A percentile compares a stretch with the other conserved stretches of the same genome.
phyloP scores from a whole-genome alignment of 2,329 filamentous ascomycete genomes.

The Graphiopsis chlorocephala region DNA sequence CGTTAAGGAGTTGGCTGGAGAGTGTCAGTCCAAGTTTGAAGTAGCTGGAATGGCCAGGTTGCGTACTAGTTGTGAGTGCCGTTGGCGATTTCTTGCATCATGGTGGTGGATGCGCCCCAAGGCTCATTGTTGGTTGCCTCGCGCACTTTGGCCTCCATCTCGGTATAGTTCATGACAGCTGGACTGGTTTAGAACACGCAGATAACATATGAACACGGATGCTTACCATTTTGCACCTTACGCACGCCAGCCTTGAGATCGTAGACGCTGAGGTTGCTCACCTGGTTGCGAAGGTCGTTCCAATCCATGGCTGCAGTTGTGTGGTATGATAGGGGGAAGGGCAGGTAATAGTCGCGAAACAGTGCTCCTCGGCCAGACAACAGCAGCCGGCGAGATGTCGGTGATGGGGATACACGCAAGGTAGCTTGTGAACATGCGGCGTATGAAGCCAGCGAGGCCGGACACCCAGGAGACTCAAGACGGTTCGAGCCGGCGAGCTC shows the following conservation, averaged over 20 bases:
- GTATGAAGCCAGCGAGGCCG: neutral
- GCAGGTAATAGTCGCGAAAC: neutral
- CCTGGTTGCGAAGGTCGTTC: slow-evolving; percentile 77
- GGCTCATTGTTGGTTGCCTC: slow-evolving; percentile 99
- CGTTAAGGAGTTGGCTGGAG: slow-evolving; percentile 84
- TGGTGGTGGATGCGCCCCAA: slow-evolving; percentile 79
- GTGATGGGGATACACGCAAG: neutral
- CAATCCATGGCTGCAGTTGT: slow-evolving; percentile 66
- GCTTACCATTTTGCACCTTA: slow-evolving; percentile 92
- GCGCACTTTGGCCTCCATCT: slow-evolving; percentile 83
- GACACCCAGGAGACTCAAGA: neutral
- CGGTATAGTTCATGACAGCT: slow-evolving; percentile 98
- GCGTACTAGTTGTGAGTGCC: slow-evolving; percentile 96
- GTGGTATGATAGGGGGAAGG: neutral
- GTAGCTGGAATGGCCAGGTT: neutral
- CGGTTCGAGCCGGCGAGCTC: neutral
- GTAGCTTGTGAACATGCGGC: neutral
- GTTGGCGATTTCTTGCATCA: slow-evolving; percentile 98
- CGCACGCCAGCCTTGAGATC: slow-evolving; percentile 92
- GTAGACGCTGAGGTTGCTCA: slow-evolving; percentile 89
- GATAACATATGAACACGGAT: neutral
- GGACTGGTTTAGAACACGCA: slow-evolving; percentile 18
- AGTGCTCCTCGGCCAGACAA: neutral
- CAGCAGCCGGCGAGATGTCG: slow-evolving; percentile 11
- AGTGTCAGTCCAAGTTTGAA: slow-evolving; percentile 26